Evolutionary conservation across 352 stramenopile genomes (phyloP), one percentile per base, ranked within the genome.

Genomic region (Paralagenidium karlingii): DNA sequence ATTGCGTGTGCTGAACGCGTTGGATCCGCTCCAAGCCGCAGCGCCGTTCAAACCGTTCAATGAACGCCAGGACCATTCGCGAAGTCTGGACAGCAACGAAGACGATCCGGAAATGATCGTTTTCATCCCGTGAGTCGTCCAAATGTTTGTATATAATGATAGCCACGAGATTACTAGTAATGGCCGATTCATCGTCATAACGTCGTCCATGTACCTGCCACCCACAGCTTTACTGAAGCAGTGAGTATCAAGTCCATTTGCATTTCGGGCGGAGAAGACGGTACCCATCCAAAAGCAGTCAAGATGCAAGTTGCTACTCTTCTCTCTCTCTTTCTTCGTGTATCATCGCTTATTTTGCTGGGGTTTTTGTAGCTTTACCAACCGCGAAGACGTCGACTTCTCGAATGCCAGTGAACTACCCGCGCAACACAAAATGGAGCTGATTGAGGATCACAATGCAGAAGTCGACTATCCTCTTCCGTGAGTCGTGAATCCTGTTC

Each of bases 211-310:
- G 16, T 11, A 40, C 11, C 8, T 42, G 16, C 11, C 26, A 8
- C 28, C 18, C n/a, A 3, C 37, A 76, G 68, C 40, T 92, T 92
- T 47, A 92, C 78, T 5, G 76, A 92, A 52, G 73, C 76, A 6
- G 78, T 89, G 45, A 89, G 66, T 47, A 84, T 92, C 55, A 89
- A 88, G 40, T 89, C 78, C 22, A 89, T 92, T 39, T 88, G 75
- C 53, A 82, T 92, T 39, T 81, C 74, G 2, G 78, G 78, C 26
- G 71, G 70, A 34, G 61, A 73, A 7, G 78, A 88, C 37, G 78
- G 78, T 3, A 62, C 61, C 2, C 75, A 92, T 56, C 75, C 76
- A n/a, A 92, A 85, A 46, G 51, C 45, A 27, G 60, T 89, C 41
- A 92, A 88, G 50, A 46, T 92, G 73, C 88, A 47, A 34, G 64